phyloP scores from a whole-genome alignment of 768 basidiomycete species.

The Omphalotus guepiniiformis region DNA sequence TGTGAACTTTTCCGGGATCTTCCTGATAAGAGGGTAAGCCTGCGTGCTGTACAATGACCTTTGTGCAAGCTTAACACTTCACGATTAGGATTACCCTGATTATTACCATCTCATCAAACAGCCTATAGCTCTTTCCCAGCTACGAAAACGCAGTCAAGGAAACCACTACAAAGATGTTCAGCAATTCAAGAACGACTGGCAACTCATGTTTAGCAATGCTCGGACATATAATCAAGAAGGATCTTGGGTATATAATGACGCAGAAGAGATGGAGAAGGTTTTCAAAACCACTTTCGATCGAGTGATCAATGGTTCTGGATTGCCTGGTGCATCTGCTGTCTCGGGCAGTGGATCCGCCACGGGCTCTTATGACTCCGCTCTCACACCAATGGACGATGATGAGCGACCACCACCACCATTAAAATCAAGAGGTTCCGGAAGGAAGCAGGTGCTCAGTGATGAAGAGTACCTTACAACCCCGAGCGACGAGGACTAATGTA shows the following conservation, averaged over 20 bases:
- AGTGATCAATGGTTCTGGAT: conserved; percentile 59
- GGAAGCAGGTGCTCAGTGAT: conserved; percentile 75
- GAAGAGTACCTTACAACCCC: conserved; percentile 38
- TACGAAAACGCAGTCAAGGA: conserved; percentile 70
- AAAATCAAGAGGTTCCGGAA: conserved; percentile 52
- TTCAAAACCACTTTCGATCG: conserved; percentile 71
- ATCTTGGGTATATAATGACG: conserved; percentile 92
- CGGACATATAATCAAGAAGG: conserved; percentile 92
- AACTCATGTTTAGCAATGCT: conserved; percentile 92
- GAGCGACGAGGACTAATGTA: conserved; percentile 63
- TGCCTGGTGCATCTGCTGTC: conserved; percentile 59
- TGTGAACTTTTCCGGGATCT: conserved; percentile 86
- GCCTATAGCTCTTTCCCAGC: conserved; percentile 84
- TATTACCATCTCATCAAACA: conserved; percentile 86
- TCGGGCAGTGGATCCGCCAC: conserved; percentile 34
- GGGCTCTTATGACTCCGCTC: conserved; percentile 58
- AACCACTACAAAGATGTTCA: conserved; percentile 71
- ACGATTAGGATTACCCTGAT: conserved; percentile 75
- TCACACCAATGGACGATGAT: conserved; percentile 82
- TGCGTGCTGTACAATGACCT: too few relatives aligned
- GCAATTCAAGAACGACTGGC: conserved; percentile 75
- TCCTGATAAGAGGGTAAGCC: conserved; percentile 69
- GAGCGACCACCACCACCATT: conserved; percentile 53
- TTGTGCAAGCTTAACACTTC: conserved; percentile 16
- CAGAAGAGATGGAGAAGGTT: conserved; percentile 90